Evolutionary conservation across 2,329 filamentous ascomycete species (phyloP), one percentile per base, ranked within the genome.

Genomic region (Xylariaceae sp.): DNA sequence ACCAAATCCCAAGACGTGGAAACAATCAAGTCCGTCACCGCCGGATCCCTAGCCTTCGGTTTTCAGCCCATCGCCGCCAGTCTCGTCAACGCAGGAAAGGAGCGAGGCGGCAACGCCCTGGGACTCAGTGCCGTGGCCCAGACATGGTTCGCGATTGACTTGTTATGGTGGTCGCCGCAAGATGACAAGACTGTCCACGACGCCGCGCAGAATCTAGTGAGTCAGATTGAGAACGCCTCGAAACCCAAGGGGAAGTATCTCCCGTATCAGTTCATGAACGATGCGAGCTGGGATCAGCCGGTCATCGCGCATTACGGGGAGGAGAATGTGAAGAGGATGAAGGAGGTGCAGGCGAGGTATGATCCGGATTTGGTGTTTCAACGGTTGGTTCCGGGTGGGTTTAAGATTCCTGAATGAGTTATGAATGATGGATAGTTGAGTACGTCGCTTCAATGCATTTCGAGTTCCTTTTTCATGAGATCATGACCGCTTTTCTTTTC

Each of bases 201-300:
- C 2, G 8, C 37, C 37, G 37, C 11, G 37, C 7, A 42, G 2
- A 42, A 4, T 4, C 37, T 42, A 11, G 9, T 42, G 37, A 42
- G 11, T 13, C 9, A 42, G 2, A 42, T 42, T 13, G 37, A 47
- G n/a, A 17, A 1, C 5, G 52, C 56, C 1, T 35, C 56, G 1
- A 15, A 8, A 37, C 4, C 10, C 1, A 9, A 13, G 10, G 13
- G 11, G 10, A 35, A 35, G 3, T 58, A 62, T 51, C 48, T 54
- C 2, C 56, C 18, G 3, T 52, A 37, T 37, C 34, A n/a, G 23
- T 52, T 58, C 55, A 60, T 62, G 57, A 62, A 62, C 35, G 60
- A 62, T 18, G 60, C 60, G 1, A 53, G 50, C 34, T 15, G 15
- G 17, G 60, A 54, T 13, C 55, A 56, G 55, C 10, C n/a, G 11